A percentile compares a stretch with the other conserved stretches of the same genome.
phyloP scores from a whole-genome alignment of 2,329 filamentous ascomycete genomes.

The Graphiopsis chlorocephala region DNA sequence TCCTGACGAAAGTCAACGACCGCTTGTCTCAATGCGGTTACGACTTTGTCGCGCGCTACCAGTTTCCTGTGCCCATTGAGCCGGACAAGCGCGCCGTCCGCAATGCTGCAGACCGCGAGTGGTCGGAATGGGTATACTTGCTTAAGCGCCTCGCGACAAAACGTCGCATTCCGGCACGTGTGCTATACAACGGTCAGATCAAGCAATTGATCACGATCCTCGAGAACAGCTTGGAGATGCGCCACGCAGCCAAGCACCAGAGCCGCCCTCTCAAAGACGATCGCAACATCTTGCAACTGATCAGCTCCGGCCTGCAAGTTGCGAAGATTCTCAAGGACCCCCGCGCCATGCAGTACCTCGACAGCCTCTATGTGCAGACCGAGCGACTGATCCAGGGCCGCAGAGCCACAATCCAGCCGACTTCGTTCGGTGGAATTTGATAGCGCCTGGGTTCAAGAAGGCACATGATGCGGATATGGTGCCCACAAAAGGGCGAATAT shows the following conservation, averaged over 20 bases:
- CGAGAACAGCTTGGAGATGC: slow-evolving; percentile 85
- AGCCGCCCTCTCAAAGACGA: slow-evolving; percentile 82
- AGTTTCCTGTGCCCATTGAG: slow-evolving; percentile 82
- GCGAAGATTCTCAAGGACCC: slow-evolving; percentile 84
- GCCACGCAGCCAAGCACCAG: slow-evolving; percentile 80
- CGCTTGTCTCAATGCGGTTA: slow-evolving; percentile 80
- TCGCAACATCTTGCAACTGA: slow-evolving; percentile 81
- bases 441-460: background rate
- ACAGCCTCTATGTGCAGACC: slow-evolving; percentile 77
- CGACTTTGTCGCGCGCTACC: slow-evolving; percentile 87
- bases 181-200: slow-evolving; percentile 83
- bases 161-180: slow-evolving; percentile 76
- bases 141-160: slow-evolving; percentile 83
- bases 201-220: slow-evolving; percentile 86
- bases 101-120: slow-evolving; percentile 73
- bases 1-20: slow-evolving; percentile 78
- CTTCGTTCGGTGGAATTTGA: slow-evolving; percentile 11
- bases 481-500: background rate
- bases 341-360: slow-evolving; percentile 76
- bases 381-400: slow-evolving; percentile 68
- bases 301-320: slow-evolving; percentile 83
- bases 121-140: slow-evolving; percentile 90
- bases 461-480: background rate
- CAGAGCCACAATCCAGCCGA: slow-evolving; percentile 18
- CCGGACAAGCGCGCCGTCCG: slow-evolving; percentile 77